Percentiles rank a stretch among this genome's conserved stretches.
These are phyloP conservation scores for Albophoma yamanashiensis DNA, from an alignment of 2,329 filamentous ascomycete genomes.

Conservation along the genomic window DNA sequence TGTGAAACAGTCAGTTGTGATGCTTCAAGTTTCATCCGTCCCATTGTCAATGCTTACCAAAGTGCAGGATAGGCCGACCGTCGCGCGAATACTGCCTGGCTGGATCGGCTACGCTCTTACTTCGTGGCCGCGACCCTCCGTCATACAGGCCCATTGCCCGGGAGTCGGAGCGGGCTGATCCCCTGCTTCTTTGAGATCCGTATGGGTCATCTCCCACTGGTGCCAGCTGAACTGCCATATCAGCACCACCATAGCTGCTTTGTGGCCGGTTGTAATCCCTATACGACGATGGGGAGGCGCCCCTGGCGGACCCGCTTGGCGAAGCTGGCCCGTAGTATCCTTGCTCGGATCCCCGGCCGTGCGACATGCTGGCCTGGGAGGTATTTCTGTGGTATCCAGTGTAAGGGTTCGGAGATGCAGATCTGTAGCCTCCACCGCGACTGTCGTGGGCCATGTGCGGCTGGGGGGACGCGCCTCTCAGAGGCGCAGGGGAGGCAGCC, in stretches of 20 bases:
- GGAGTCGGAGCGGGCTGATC: slow-evolving; percentile 35
- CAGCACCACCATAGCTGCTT: slow-evolving; percentile 37
- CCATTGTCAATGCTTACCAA: slow-evolving; percentile 56
- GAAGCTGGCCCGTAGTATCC: slow-evolving; percentile 42
- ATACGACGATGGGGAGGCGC: slow-evolving; percentile 38
- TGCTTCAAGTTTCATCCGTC: background rate
- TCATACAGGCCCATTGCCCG: slow-evolving; percentile 48
- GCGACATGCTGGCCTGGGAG: slow-evolving; percentile 27
- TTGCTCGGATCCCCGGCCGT: slow-evolving; percentile 37
- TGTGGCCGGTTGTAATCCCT: slow-evolving; percentile 36
- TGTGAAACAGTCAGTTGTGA: slow-evolving; percentile 26
- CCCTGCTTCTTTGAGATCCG: slow-evolving; percentile 43
- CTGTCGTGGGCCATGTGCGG: slow-evolving; percentile 41
- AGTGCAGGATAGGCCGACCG: slow-evolving; percentile 81
- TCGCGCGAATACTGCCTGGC: slow-evolving; percentile 77
- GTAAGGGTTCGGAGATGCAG: slow-evolving; percentile 57
- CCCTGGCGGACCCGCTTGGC: slow-evolving; percentile 33
- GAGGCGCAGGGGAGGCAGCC: slow-evolving; percentile 57
- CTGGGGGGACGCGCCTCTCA: slow-evolving; percentile 52
- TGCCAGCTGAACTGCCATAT: slow-evolving; percentile 61
- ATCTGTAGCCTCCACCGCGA: slow-evolving; percentile 30
- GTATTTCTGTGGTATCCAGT: slow-evolving; percentile 24
- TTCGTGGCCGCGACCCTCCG: slow-evolving; percentile 45
- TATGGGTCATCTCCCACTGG: slow-evolving; percentile 46
- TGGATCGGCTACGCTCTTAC: slow-evolving; percentile 77